Percentiles rank a stretch among this genome's conserved stretches.
Conservation (phyloP, 2,329 filamentous ascomycete species). For the Drechslerella dactyloides region DNA sequence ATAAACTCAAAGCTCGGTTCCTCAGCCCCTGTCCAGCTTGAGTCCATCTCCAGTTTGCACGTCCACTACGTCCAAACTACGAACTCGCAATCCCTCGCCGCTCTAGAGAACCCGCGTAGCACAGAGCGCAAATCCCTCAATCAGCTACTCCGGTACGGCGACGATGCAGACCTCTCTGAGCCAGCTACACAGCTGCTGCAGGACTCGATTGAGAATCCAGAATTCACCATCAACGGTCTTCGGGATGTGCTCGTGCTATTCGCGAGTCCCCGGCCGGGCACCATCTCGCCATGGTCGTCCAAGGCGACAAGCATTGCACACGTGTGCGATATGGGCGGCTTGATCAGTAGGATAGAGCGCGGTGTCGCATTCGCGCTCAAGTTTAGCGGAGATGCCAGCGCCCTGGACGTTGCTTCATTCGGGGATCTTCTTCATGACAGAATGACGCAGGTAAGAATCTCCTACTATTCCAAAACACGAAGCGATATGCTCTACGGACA, state of each 20-base stretch:
- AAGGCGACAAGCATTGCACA: slow-evolving; percentile 93
- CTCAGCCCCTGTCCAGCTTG: slow-evolving; percentile 51
- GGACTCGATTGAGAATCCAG: slow-evolving; percentile 62
- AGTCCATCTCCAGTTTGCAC: slow-evolving; percentile 64
- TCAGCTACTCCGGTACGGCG: slow-evolving; percentile 68
- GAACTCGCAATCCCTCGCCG: slow-evolving; percentile 58
- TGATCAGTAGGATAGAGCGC: slow-evolving; percentile 80
- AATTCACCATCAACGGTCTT: slow-evolving; percentile 57
- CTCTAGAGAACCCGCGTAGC: slow-evolving; percentile 55
- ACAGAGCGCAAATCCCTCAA: slow-evolving; percentile 64
- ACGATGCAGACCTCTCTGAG: slow-evolving; percentile 60
- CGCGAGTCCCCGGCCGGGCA: slow-evolving; percentile 78
- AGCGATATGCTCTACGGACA: not conserved
- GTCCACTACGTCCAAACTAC: slow-evolving; percentile 72
- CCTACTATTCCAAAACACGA: not conserved
- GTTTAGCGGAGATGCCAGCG: slow-evolving; percentile 64
- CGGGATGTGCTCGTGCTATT: slow-evolving; percentile 67
- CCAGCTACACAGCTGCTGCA: slow-evolving; percentile 59
- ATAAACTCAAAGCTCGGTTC: slow-evolving; percentile 59
- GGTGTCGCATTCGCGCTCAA: slow-evolving; percentile 77
- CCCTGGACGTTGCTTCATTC: slow-evolving; percentile 62
- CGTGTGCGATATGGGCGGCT: slow-evolving; percentile 78
- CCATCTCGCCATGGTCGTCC: slow-evolving; percentile 94
- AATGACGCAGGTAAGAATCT: slow-evolving; percentile 70
- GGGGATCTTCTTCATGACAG: slow-evolving; percentile 83